Evolutionary conservation across 2,329 filamentous ascomycete genomes (phyloP), one percentile per base, ranked within the genome.

Genomic region (Fusarium graminum): DNA sequence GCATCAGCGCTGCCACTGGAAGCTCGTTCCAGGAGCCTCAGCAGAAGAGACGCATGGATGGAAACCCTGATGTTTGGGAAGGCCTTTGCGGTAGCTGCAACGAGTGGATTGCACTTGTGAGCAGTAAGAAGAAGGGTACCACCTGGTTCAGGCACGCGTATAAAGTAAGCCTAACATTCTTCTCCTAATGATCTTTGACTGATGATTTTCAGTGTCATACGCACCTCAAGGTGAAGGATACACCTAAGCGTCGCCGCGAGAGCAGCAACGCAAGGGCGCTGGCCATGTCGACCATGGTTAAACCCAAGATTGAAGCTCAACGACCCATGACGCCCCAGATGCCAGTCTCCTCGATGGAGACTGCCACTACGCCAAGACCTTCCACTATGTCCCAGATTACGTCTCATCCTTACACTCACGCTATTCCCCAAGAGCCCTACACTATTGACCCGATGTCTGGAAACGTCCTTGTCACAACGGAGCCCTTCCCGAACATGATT

Each of bases 111-210:
- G 88, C 90, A 13, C 81, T 94, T 34, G 90, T 93, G 40, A 94
- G 90, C 80, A 93, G 89, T 76, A 94, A 94, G 81, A 94, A 94
- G 82, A 94, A 94, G 80, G 92, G 92, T n/a, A 96, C 92, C 1
- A 94, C 92, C 5, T 96, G 92, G 92, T 96, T 94, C 78, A 84
- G 92, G 68, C 92, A 96, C 78, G 92, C 92, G 44, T 95, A 95
- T 81, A 95, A 94, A 85, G 90, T 92, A 78, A 76, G 80, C 76
- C 67, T 30, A 40, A 34, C 22, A 32, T 44, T 14, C 12, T n/a
- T 26, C 39, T 34, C 46, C 14, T 19, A 13, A 29, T 10, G 51
- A 53, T 47, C 52, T 16, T 25, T 38, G 29, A 45, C 66, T 72
- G 71, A 74, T 63, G 75, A 56, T 32, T 22, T 32, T 34, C 64